Evolutionary conservation across 768 basidiomycete genomes (phyloP).

Genomic region (Hemileccinum rubropunctum): DNA sequence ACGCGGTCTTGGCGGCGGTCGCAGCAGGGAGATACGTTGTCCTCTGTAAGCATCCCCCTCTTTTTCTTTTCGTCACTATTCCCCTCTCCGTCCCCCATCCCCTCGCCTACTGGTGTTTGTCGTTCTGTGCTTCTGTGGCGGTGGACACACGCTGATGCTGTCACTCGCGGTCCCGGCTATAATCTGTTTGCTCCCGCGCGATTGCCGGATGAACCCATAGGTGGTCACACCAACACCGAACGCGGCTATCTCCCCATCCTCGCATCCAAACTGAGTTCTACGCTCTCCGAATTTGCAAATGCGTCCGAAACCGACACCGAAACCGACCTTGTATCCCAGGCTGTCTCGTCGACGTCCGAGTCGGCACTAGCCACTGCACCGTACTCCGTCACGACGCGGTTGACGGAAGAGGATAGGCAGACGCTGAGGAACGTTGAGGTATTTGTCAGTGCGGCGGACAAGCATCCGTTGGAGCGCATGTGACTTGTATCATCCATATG

Average conservation of each 20-base stretch:
- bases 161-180: constrained; percentile 15
- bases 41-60: constrained; percentile 57
- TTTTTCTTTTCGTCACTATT: not conserved
- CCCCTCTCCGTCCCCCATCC: not conserved
- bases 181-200: constrained; percentile 5
- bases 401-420: constrained; percentile 34
- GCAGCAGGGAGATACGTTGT: constrained; percentile 77
- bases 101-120: not conserved
- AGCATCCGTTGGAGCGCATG: constrained; percentile 71
- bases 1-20: constrained; percentile 81
- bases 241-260: constrained; percentile 85
- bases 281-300: constrained; percentile 32
- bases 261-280: constrained; percentile 62
- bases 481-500: constrained; percentile 27
- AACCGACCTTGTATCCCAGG: not conserved
- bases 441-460: constrained; percentile 68
- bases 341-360: constrained; percentile 19
- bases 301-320: not conserved
- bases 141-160: constrained; percentile 7
- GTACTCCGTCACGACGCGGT: too few relatives aligned
- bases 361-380: constrained; percentile 15
- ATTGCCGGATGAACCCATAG: constrained; percentile 37
- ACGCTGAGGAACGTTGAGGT: constrained; percentile 46
- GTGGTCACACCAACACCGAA: constrained; percentile 94
- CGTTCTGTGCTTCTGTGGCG: constrained; percentile 13